Base-by-base conservation (phyloP, 805 yeast genomes). In the Maudiozyma pseudohumilis region DNA sequence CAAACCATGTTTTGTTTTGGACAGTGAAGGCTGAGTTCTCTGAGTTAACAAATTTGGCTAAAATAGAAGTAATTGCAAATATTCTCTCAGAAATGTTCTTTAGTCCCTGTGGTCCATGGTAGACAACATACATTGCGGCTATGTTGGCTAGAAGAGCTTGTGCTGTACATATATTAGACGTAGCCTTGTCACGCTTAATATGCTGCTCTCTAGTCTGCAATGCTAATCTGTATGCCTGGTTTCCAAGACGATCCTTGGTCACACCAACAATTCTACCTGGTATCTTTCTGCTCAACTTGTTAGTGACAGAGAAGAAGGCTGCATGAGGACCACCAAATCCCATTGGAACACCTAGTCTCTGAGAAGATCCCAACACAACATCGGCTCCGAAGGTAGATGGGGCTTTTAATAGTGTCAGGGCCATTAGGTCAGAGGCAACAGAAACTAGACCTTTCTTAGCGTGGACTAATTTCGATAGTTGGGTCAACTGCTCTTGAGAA, bases 311-410 rank as follows among this genome's bases (percentile, higher is more conserved):
- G 51, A 92, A 88, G 64, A 85, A 92, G 0, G 95, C 98, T 33
- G 98, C 97, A 60, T 92, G 98, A 3, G 98, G 98, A 16, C 98
- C 98, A 54, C 98, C 98, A 57, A 77, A 92, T 6, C 97, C 98
- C 67, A 89, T 74, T 39, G 98, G 97, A 28, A 89, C 96, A 53
- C 98, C 98, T 51, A 92, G 86, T 60, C 98, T 72, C 69, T 92
- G 98, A 4, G 96, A 73, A 7, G 87, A 76, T 34, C 98, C 98
- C 32, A 92, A 66, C 2, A 81, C 96, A 35, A 92, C 81, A 59
- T 92, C 98, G 30, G 97, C 97, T 39, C 86, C 87, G 52, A 82
- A 84, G 29, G 74, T 70, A 15, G 81, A 66, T 3, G 98, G 98
- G 13, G 96, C 83, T 50, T 80, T 77, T 42, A 89, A 63, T 29